These are phyloP conservation scores for Pythium scleroteichum DNA, from an alignment of 352 stramenopile species.

Conservation along the genomic window DNA sequence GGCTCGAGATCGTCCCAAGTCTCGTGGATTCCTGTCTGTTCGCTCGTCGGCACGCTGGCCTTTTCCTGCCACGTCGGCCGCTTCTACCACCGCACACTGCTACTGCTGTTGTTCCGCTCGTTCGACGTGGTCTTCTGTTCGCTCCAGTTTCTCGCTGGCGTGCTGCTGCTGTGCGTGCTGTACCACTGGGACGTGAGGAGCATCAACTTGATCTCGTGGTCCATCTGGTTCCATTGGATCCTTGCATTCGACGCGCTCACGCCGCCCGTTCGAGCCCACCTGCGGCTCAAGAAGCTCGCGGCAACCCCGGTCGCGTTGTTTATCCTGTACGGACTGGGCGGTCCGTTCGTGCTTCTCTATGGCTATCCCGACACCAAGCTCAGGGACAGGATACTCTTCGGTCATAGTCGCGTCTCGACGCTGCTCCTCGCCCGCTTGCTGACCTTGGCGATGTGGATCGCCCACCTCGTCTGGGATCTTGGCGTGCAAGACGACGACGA, in stretches of 20 bases:
- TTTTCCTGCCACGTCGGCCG: conserved; percentile 22
- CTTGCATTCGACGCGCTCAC: conserved; percentile 50
- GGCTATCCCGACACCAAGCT: conserved; percentile 25
- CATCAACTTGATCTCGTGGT: conserved; percentile 42
- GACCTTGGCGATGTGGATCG: conserved; percentile 34
- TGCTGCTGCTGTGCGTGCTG: conserved; percentile 34
- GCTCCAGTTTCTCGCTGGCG: conserved; percentile 19
- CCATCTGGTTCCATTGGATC: conserved; percentile 52
- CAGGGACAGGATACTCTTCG: conserved; percentile 11
- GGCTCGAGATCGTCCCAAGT: background rate
- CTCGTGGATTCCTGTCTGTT: background rate
- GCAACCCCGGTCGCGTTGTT: conserved; percentile 23
- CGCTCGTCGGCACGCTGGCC: conserved; percentile 17
- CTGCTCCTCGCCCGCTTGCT: conserved; percentile 27
- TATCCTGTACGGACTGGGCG: conserved; percentile 25
- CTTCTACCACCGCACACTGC: conserved; percentile 28
- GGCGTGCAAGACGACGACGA: conserved; percentile 30
- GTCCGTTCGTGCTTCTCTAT: conserved; percentile 29
- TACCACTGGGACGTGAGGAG: conserved; percentile 34
- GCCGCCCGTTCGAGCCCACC: conserved; percentile 26
- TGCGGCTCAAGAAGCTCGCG: conserved; percentile 31
- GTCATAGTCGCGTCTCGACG: conserved; percentile 7
- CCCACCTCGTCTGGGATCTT: conserved; percentile 34
- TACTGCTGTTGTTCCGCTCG: conserved; percentile 16
- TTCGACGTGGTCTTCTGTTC: conserved; percentile 35